Base-by-base conservation (phyloP, 1,284 basidiomycete species). In the Cryptococcus sp. region DNA sequence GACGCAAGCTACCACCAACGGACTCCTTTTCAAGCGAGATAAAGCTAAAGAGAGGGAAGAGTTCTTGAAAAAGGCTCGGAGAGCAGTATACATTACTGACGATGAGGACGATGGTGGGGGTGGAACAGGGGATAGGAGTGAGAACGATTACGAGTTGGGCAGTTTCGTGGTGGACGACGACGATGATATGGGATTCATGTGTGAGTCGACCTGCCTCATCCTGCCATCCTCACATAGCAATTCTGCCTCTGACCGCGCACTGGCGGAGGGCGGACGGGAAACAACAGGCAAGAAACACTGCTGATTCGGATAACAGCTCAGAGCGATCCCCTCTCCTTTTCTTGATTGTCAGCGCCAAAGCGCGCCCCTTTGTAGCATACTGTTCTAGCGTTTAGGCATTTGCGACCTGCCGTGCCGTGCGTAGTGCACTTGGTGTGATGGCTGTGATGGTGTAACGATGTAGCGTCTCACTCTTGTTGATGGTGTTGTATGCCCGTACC, bases 131-230 rank as follows among this genome's bases (percentile, higher is more conserved):
- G 51, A 45, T 3, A 60, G 56, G 10, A 70, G 68, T 52, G 73
- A 77, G 41, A 70, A 75, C 62, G 75, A 75, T 51, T 77, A 75
- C 54, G 69, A 74, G 57, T 54, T 76, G 40, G 75, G 73, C 2
- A 76, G 73, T 50, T 76, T 77, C 59, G 71, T 76, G 11, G 70
- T 69, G 23, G 63, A 69, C 47, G 71, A 76, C 62, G 68, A 72
- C 23, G 73, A 70, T 47, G 68, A 73, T 47, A 43, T 73, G 43
- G 55, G 51, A 11, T 68, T 66, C 60, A 57, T 52, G 4, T 62
- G 69, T 69, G 51, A 65, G 69, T 66, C 0, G 10, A 27, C 10
- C n/a, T 7, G 30, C 30, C 13, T 35, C 42, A 45, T 15, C 41
- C 16, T 42, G 41, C 41, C 41, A 42, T 16, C 16, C 7, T 16